Base-by-base conservation (phyloP, 1,139 yeast genomes). In the Protomyces pachydermus region DNA sequence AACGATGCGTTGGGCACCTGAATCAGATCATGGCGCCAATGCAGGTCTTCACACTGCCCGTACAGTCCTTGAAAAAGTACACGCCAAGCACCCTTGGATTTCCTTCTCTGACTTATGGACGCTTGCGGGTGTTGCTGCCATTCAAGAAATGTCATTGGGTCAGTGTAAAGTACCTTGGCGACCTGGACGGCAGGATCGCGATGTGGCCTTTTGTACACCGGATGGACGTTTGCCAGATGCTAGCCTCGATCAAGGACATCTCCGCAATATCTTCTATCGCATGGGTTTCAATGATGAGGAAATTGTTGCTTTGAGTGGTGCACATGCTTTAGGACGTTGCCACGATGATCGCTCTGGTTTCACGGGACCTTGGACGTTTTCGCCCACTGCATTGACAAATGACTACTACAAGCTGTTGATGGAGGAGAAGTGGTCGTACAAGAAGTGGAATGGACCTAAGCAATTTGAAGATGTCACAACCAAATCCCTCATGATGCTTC, bases 321-420 rank as follows among this genome's bases (percentile, higher is more conserved):
- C 87, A 1, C 89, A 85, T 73, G 81, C 83, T 39, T 73, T 85
- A 28, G 90, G 90, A 18, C 77, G 88, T 52, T 83, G 88, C 69
- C 89, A 85, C 71, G 78, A 80, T 10, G 69, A 67, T 28, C 60
- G 67, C 35, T 74, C 78, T 32, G 97, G 97, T 2, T 91, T 79
- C 74, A 95, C 87, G 68, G 97, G 97, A 60, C 96, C 96, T 60
- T 91, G 98, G 98, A 95, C 93, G 65, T 93, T 91, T 66, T 85
- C 91, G 50, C 88, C 90, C 71, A 91, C 91, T 70, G 79, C 82
- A 76, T 88, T 91, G 76, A 70, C 74, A 65, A 78, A 78, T 72
- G 78, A 80, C 14, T 78, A 76, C 76, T 91, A 77, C 79, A 84
- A 83, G 67, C 81, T 88, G 72, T 81, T 91, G 70, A 77, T 90